Percentiles rank a stretch among this genome's conserved stretches.
Conservation (phyloP, 352 stramenopile species). For the Globisporangium polare region DNA sequence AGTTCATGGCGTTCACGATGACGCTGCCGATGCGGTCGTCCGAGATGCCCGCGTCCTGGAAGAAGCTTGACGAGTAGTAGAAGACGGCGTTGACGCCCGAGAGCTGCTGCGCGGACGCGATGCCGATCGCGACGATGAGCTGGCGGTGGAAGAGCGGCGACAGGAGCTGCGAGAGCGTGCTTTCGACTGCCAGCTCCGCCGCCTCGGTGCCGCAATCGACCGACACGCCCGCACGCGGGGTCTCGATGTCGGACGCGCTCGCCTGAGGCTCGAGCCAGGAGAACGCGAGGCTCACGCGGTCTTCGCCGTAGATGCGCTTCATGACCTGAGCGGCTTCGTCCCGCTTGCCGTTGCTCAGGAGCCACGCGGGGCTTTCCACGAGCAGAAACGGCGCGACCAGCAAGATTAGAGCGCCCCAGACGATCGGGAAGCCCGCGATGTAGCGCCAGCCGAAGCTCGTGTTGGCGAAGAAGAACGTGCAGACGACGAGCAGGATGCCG, state of each 20-base stretch:
- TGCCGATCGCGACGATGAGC: constrained; percentile 37
- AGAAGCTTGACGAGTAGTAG: constrained; percentile 64
- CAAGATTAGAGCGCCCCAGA: constrained; percentile 34
- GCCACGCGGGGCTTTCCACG: constrained; percentile 46
- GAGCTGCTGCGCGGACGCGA: constrained; percentile 44
- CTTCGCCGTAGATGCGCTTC: constrained; percentile 26
- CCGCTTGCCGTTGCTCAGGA: constrained; percentile 25
- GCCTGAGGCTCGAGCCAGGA: constrained; percentile 29
- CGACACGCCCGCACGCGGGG: not conserved
- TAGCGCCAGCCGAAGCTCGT: constrained; percentile 48
- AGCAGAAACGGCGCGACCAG: constrained; percentile 29
- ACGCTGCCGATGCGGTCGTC: constrained; percentile 53
- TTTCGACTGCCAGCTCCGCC: not conserved
- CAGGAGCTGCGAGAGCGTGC: constrained; percentile 11
- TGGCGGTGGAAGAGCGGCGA: constrained; percentile 25
- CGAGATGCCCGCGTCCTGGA: constrained; percentile 46
- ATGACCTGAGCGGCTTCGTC: constrained; percentile 24
- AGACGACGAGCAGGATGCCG: constrained; percentile 37
- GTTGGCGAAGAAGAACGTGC: constrained; percentile 50
- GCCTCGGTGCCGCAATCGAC: not conserved
- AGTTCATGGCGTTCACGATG: constrained; percentile 50
- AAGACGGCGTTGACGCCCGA: constrained; percentile 67
- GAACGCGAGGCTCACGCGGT: constrained; percentile 26
- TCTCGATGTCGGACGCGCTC: constrained; percentile 1
- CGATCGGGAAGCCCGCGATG: constrained; percentile 37